Evolutionary conservation across 2,329 filamentous ascomycete species (phyloP).

Genomic region (Trichoderma sp.): DNA sequence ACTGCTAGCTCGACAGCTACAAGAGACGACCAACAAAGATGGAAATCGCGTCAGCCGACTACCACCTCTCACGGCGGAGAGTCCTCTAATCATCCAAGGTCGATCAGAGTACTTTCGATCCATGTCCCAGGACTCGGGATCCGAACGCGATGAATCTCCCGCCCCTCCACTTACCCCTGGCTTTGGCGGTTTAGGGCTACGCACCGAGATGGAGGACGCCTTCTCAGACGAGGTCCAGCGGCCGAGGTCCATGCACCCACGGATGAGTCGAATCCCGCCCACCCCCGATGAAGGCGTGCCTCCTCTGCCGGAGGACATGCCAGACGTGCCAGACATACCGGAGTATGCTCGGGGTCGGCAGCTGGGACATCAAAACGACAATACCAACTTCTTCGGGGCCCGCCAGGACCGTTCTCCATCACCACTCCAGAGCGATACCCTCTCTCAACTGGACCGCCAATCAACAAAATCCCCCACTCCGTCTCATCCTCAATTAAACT

Average conservation of each 20-base stretch:
- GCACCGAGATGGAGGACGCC: constrained; percentile 58
- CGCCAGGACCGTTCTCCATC: constrained; percentile 59
- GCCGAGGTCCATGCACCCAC: constrained; percentile 72
- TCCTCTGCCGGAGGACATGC: constrained; percentile 44
- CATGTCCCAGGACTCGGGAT: constrained; percentile 61
- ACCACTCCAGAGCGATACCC: constrained; percentile 45
- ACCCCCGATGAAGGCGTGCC: constrained; percentile 50
- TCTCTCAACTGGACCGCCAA: constrained; percentile 31
- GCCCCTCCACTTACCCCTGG: constrained; percentile 28
- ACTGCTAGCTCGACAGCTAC: constrained; percentile 80
- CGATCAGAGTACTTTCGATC: constrained; percentile 81
- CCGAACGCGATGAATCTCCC: constrained; percentile 40
- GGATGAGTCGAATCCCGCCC: constrained; percentile 63
- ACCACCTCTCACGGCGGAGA: constrained; percentile 77
- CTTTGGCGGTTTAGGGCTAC: constrained; percentile 48
- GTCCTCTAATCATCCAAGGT: constrained; percentile 71
- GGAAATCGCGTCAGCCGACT: constrained; percentile 82
- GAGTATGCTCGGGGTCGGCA: constrained; percentile 43
- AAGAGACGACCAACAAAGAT: constrained; percentile 66
- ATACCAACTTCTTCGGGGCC: constrained; percentile 49
- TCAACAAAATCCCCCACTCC: constrained; percentile 32
- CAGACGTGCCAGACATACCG: constrained; percentile 43
- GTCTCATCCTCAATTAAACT: constrained; percentile 36
- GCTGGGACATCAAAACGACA: constrained; percentile 40
- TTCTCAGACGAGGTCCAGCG: constrained; percentile 48